Percentiles rank a stretch among this genome's conserved stretches.
Conservation (phyloP, 139 green algal genomes). For the Diplosphaera chodatii region DNA sequence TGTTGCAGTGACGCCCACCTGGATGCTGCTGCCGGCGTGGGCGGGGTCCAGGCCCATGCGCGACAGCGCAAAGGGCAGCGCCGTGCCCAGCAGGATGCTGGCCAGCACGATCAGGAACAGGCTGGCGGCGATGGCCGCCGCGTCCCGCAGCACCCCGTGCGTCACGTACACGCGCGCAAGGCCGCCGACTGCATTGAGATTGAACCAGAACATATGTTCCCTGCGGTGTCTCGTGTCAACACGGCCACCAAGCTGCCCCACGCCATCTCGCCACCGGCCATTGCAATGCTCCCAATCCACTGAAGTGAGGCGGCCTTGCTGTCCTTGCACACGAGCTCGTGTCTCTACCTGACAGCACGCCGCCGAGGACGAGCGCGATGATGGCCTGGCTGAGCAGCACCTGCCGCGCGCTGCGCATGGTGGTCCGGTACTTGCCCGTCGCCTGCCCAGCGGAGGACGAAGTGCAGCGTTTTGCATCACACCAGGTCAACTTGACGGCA, state of each 20-base stretch:
- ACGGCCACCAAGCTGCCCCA: too few species aligned
- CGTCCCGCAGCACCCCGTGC: slow-evolving; percentile 53
- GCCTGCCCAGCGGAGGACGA: background rate
- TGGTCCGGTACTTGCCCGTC: background rate
- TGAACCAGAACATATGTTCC: too few species aligned
- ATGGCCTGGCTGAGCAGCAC: slow-evolving; percentile 7
- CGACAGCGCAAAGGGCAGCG: slow-evolving; percentile 76
- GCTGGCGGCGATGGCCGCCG: slow-evolving; percentile 64
- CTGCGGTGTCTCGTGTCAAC: too few species aligned
- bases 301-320: too few species aligned
- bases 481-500: slow-evolving; percentile 12
- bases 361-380: slow-evolving; percentile 70
- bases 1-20: slow-evolving; percentile 13
- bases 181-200: slow-evolving; percentile 38
- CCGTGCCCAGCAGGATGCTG: slow-evolving; percentile 64
- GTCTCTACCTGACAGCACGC: slow-evolving; percentile 30
- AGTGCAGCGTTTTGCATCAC: too few species aligned
- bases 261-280: too few species aligned
- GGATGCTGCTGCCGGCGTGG: slow-evolving; percentile 80
- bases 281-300: too few species aligned
- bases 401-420: background rate
- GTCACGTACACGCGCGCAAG: slow-evolving; percentile 77
- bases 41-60: slow-evolving; percentile 66
- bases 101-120: slow-evolving; percentile 81
- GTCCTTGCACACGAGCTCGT: too few species aligned